These are phyloP conservation scores for Prunus davidiana DNA, from an alignment of 306 rosid genomes.

Conservation along the genomic window DNA sequence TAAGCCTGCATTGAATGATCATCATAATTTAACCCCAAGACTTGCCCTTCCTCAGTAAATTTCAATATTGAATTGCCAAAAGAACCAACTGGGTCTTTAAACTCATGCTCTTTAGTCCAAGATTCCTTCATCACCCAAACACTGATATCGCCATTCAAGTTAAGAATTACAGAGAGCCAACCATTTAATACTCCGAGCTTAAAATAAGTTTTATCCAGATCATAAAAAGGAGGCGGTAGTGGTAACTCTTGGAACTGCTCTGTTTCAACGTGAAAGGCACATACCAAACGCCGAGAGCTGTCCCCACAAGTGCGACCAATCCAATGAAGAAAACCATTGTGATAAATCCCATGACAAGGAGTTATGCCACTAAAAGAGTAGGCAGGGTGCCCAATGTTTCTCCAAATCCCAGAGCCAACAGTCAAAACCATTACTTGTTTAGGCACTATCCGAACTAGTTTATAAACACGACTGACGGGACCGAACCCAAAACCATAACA, in stretches of 20 bases:
- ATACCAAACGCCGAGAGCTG: not conserved
- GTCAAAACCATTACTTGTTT: too few species aligned
- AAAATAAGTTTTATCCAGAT: not conserved
- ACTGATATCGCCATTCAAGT: not conserved
- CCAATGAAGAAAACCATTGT: too few species aligned
- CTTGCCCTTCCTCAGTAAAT: not conserved
- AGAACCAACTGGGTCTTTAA: not conserved
- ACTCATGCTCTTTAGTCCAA: not conserved
- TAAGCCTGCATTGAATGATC: not conserved
- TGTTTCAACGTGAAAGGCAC: not conserved
- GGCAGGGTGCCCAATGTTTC: too few species aligned
- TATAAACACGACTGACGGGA: too few species aligned
- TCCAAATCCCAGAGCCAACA: too few species aligned
- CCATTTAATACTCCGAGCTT: not conserved
- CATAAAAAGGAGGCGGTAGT: not conserved
- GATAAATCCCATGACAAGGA: too few species aligned
- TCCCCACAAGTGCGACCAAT: too few species aligned
- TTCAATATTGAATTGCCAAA: not conserved
- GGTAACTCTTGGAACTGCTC: not conserved
- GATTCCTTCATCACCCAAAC: not conserved
- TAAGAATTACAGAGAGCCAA: not conserved
- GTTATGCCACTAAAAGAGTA: too few species aligned
- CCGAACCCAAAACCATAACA: too few species aligned
- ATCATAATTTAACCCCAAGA: not conserved
- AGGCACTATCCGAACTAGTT: too few species aligned